These are phyloP conservation scores for Leccinum idahoense DNA, from an alignment of 1,284 basidiomycete genomes.

Conservation along the genomic window DNA sequence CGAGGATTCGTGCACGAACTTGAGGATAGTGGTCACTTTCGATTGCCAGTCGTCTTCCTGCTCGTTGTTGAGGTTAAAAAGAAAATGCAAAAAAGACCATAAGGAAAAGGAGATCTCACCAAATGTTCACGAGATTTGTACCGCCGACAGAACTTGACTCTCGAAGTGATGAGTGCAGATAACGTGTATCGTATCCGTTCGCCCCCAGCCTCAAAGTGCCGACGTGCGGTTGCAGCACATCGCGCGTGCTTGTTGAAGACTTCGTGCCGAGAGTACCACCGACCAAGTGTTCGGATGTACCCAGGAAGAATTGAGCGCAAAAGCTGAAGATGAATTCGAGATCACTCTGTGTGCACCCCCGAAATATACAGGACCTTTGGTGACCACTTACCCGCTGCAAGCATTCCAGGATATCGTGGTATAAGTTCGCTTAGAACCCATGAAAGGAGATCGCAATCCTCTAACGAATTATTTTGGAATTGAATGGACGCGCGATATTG, in stretches of 20 bases:
- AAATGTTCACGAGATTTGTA: no score
- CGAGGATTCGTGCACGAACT: no score
- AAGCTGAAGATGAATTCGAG: constrained; percentile 39
- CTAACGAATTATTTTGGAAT: constrained; percentile 2
- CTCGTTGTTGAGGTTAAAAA: no score
- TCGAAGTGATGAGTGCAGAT: no score
- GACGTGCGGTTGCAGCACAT: constrained; percentile 37
- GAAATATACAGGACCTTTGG: not conserved
- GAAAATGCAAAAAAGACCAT: no score
- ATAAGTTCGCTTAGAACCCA: constrained; percentile 64
- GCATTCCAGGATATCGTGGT: constrained; percentile 72
- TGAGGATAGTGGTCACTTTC: no score
- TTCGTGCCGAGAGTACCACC: constrained; percentile 29
- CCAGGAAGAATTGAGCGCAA: constrained; percentile 82
- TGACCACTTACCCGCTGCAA: constrained; percentile 56
- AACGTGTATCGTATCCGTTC: no score
- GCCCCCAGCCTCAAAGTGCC: no score
- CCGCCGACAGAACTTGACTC: no score
- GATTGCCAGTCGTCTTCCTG: no score
- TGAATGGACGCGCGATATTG: constrained; percentile 8
- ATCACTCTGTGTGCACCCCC: not conserved
- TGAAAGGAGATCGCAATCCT: constrained; percentile 58
- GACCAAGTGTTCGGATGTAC: constrained; percentile 75
- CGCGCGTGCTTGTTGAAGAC: no score
- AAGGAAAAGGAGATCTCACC: no score